These are phyloP conservation scores for Calonectria pauciramosa DNA, from an alignment of 2,329 filamentous ascomycete genomes.

Conservation along the genomic window DNA sequence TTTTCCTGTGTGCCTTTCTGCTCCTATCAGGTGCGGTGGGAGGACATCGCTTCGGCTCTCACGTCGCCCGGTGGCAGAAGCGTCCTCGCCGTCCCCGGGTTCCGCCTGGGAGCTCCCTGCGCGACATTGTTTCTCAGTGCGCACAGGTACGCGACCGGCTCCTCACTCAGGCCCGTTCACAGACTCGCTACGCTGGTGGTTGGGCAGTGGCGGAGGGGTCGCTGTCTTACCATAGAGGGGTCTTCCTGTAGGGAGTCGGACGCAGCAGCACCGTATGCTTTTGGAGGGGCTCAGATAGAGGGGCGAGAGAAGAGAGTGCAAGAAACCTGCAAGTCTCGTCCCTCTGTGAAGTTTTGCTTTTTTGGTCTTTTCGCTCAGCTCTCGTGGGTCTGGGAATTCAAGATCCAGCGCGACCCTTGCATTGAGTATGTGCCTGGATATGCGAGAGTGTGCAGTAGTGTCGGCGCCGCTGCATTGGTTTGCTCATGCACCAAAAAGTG, in stretches of 20 bases:
- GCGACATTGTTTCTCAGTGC: constrained; percentile 35
- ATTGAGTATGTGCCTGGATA: constrained; percentile 21
- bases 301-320: background rate
- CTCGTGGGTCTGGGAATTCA: constrained; percentile 3
- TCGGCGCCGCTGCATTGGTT: constrained; percentile 12
- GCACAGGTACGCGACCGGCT: constrained; percentile 34
- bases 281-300: constrained; percentile 11
- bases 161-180: constrained; percentile 37
- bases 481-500: constrained; percentile 4
- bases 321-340: background rate
- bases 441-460: constrained; percentile 25
- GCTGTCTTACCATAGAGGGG: constrained; percentile 6
- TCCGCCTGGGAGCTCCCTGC: constrained; percentile 40
- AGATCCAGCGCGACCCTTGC: constrained; percentile 15
- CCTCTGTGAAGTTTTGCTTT: background rate
- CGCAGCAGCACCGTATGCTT: background rate
- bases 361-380: constrained; percentile 10
- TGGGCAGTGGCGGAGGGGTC: constrained; percentile 17
- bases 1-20: background rate
- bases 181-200: constrained; percentile 11
- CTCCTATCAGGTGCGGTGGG: background rate
- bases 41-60: constrained; percentile 23
- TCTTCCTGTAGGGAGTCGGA: constrained; percentile 6
- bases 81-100: constrained; percentile 33
- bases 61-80: constrained; percentile 38